Base-by-base conservation (phyloP, 139 green algal genomes). In the Picochlorum sp. region DNA sequence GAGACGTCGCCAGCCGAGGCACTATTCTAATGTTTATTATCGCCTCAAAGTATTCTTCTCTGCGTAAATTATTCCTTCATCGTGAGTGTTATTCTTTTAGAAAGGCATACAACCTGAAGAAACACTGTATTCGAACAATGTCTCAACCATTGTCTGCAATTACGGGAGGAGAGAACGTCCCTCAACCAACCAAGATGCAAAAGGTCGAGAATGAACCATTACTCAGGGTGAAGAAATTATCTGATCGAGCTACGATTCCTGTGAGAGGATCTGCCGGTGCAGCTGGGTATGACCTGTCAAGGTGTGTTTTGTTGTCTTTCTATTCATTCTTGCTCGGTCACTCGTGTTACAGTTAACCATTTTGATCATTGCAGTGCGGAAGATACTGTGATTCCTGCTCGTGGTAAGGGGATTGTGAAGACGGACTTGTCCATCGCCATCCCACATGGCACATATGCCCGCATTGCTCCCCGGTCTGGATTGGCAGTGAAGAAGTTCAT, bases 401-500 rank as follows among this genome's bases (percentile, higher is more conserved):
- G 84, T 2, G 93, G 93, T 45, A 92, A 93, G 68, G 80, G 61
- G 2, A 58, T 94, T 4, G 83, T 96, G 0, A 86, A 87, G 56
- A 99, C 94, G 0, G 92, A 89, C 69, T 54, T 99, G 2, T 58
- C 83, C 54, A 91, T 99, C 49, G 81, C 81, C 30, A 85, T 92
- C 20, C 94, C 94, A 3, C 32, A 75, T 10, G 90, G 86, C 54
- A 98, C 93, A 7, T 99, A 99, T 61, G 94, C 88, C 2, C 83
- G 94, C 45, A 85, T 99, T 2, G 94, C 94, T 1, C 92, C 94
- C 3, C 76, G 94, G 10, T 98, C 92, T 0, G 94, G 94, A 32
- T 82, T 99, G 20, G 94, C 94, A 1, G 79, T 78, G 20, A 98
- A 99, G 80, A 72, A 97, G 66, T 95, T 87, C 66, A 98, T 99